Base-by-base conservation (phyloP, 139 green algal species). In the Chlorella sp. region DNA sequence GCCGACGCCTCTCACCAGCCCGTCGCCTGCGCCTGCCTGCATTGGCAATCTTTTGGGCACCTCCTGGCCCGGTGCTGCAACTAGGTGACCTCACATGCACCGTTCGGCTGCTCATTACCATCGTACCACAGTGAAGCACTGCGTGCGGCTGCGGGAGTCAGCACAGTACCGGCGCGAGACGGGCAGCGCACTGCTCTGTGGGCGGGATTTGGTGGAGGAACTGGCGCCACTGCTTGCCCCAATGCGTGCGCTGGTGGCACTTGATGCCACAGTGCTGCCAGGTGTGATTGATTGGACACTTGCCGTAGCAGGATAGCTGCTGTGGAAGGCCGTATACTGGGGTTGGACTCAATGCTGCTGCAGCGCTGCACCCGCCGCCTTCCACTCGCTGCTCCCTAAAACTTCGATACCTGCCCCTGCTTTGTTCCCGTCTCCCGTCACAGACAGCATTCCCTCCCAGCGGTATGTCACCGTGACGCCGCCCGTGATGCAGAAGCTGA, bases 81-180 rank as follows among this genome's bases (percentile, higher is more conserved):
- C n/a, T n/a, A n/a, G n/a, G n/a, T n/a, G n/a, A n/a, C n/a, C n/a
- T n/a, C n/a, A n/a, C n/a, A n/a, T n/a, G n/a, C n/a, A n/a, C n/a
- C n/a, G n/a, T n/a, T n/a, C n/a, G n/a, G n/a, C n/a, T n/a, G n/a
- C n/a, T n/a, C n/a, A n/a, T n/a, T n/a, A n/a, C n/a, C n/a, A n/a
- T n/a, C n/a, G n/a, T n/a, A n/a, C n/a, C n/a, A n/a, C 84, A 91
- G 92, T 97, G 17, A 97, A 96, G 88, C 94, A 97, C 83, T 94
- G 87, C 47, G 87, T 93, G 13, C 91, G 90, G 80, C 85, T 97
- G 74, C 85, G 93, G 4, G 89, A 78, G 5, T 88, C 47, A 17
- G 78, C 34, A 17, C 39, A 72, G 3, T 95, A 95, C 82, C 82
- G 94, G 1, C 47, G 87, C 28, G 76, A 90, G 69, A 26, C 70